These are phyloP conservation scores for Babesia caballi DNA, from an alignment of 169 alveolate genomes.

Conservation along the genomic window DNA sequence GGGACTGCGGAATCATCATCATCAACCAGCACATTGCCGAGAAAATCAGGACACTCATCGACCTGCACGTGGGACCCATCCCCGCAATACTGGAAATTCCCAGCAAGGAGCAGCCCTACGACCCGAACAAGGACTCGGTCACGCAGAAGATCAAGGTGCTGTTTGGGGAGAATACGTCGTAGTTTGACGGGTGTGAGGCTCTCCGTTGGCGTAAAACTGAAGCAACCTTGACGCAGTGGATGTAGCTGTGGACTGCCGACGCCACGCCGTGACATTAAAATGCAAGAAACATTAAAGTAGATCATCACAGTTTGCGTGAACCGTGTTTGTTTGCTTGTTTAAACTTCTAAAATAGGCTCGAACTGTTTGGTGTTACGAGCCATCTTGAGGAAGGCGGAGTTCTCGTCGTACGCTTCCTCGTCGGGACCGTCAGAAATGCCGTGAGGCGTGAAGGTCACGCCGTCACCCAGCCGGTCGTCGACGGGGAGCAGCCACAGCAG, in stretches of 20 bases:
- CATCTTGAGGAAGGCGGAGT: slow-evolving; percentile 51
- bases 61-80: slow-evolving; percentile 66
- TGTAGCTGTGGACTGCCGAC: background rate
- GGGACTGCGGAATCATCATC: slow-evolving; percentile 73
- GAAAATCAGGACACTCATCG: slow-evolving; percentile 64
- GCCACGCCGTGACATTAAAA: background rate
- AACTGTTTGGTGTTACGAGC: slow-evolving; percentile 56
- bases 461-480: slow-evolving; percentile 69
- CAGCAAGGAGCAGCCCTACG: slow-evolving; percentile 76
- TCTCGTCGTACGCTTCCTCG: slow-evolving; percentile 25
- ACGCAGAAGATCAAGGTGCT: slow-evolving; percentile 69
- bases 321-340: too few species aligned
- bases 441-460: slow-evolving; percentile 41
- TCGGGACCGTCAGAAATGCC: slow-evolving; percentile 2
- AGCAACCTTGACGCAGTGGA: too few species aligned
- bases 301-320: too few species aligned
- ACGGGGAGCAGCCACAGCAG: slow-evolving; percentile 67
- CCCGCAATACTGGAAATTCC: slow-evolving; percentile 77
- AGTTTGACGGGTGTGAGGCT: too few species aligned
- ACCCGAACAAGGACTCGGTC: slow-evolving; percentile 74
- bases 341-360: slow-evolving; percentile 45
- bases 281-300: background rate
- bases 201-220: too few species aligned
- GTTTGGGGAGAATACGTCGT: slow-evolving; percentile 76
- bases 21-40: slow-evolving; percentile 79